Base-by-base conservation (phyloP, 2,329 filamentous ascomycete genomes). In the Colletotrichum sp. region DNA sequence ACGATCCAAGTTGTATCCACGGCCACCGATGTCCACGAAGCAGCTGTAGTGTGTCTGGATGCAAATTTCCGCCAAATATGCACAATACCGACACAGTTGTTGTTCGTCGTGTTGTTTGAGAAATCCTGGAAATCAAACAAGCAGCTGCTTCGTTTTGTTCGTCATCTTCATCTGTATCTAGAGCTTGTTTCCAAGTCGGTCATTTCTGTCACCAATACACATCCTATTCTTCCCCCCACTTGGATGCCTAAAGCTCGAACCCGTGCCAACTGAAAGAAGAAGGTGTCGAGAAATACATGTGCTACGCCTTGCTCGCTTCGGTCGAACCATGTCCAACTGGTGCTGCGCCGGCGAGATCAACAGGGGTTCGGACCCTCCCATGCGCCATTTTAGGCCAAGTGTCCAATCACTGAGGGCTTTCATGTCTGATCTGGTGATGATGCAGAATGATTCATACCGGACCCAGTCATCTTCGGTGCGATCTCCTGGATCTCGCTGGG, bases 11-110 rank as follows among this genome's bases (percentile, higher is more conserved):
- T 16, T 82, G 81, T 49, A 44, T 80, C 22, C 57, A 19, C 9
- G 80, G 80, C 11, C 80, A 82, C 71, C 76, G 63, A 9, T 82
- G 81, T 57, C 49, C 77, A 3, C 61, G 73, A 27, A 57, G 68
- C 7, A 70, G 74, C 32, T 81, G 79, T 34, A 34, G 7, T 16
- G 11, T 5, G 16, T 3, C 30, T 4, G 30, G 29, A 5, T 63
- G 59, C 19, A 36, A 22, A 34, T 63, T 63, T 8, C 29, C 59
- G 2, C 6, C 9, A 6, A 34, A 36, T 12, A 22, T 63, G 32
- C 30, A 63, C 30, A 36, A 22, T 3, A 34, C 19, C 5, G 29
- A 34, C 29, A 30, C n/a, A 9, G n/a, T 15, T 9, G 30, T 22
- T 15, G 22, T 63, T 5, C 2, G 2, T n/a, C 29, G 59, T 8